phyloP scores from a whole-genome alignment of 2,329 filamentous ascomycete genomes.

The Trichoderma cornu-damae region DNA sequence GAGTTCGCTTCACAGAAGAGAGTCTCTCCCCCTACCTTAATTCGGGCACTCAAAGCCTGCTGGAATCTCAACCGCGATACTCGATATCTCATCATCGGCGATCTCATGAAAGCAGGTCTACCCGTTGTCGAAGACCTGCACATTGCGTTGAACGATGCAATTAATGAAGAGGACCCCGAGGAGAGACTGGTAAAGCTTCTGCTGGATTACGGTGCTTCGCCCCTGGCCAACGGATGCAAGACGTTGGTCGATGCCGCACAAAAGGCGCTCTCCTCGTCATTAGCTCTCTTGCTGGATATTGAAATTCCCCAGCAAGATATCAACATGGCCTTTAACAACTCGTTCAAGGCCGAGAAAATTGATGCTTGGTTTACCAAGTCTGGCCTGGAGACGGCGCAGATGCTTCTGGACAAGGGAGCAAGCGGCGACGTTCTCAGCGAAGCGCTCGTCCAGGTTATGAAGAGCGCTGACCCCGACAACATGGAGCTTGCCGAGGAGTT shows the following conservation, averaged over 20 bases:
- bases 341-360: conserved; percentile 40
- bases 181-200: conserved; percentile 44
- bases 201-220: conserved; percentile 48
- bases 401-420: conserved; percentile 47
- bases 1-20: conserved; percentile 35
- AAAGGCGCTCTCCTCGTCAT: conserved; percentile 34
- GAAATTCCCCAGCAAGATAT: conserved; percentile 42
- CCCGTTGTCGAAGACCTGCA: conserved; percentile 46
- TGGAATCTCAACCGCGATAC: conserved; percentile 47
- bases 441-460: conserved; percentile 44
- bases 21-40: conserved; percentile 44
- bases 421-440: conserved; percentile 41
- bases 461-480: conserved; percentile 36
- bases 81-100: conserved; percentile 44
- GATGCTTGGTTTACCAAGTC: conserved; percentile 43
- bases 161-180: conserved; percentile 50
- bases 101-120: conserved; percentile 50
- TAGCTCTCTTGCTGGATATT: conserved; percentile 40
- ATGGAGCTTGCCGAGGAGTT: conserved; percentile 42
- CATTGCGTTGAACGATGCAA: conserved; percentile 45
- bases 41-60: conserved; percentile 48
- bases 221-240: conserved; percentile 47
- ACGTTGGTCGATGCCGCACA: conserved; percentile 47
- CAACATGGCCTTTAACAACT: conserved; percentile 40
- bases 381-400: conserved; percentile 43